Conservation (phyloP, 495 filamentous ascomycete genomes). For the Penicillium arizonense region DNA sequence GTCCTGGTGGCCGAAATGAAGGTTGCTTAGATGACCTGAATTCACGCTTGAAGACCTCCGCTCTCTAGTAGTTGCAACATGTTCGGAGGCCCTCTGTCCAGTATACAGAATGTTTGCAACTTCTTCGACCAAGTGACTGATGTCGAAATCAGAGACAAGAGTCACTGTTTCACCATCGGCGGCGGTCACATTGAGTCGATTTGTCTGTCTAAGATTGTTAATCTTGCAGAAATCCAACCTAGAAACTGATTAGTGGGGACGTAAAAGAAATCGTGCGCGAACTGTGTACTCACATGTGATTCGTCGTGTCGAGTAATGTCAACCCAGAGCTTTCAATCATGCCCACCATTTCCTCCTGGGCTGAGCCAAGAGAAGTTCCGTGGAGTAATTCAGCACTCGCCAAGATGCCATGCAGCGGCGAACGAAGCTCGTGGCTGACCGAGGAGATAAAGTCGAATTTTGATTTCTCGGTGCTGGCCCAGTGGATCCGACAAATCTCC, state of each 20-base stretch:
- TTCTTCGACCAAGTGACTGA: slow-evolving; percentile 55
- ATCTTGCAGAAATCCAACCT: slow-evolving; percentile 57
- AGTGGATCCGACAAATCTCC: slow-evolving; percentile 54
- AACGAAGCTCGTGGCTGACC: slow-evolving; percentile 72
- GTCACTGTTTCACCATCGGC: slow-evolving; percentile 6
- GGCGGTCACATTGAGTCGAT: slow-evolving; percentile 2
- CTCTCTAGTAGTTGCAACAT: not conserved
- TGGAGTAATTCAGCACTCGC: slow-evolving; percentile 64
- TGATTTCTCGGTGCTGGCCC: slow-evolving; percentile 47
- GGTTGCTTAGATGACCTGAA: not conserved
- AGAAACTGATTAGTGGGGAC: not conserved
- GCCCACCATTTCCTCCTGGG: slow-evolving; percentile 56
- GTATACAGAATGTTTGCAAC: slow-evolving; percentile 58
- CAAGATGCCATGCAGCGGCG: slow-evolving; percentile 67
- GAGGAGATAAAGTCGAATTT: slow-evolving; percentile 73
- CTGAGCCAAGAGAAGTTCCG: slow-evolving; percentile 47
- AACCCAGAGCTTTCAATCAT: slow-evolving; percentile 65
- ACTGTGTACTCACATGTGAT: slow-evolving; percentile 47
- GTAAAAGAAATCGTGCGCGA: not conserved
- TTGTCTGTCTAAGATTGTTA: slow-evolving; percentile 34
- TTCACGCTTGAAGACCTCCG: not conserved
- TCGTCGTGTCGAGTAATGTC: slow-evolving; percentile 67
- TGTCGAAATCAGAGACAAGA: slow-evolving; percentile 36
- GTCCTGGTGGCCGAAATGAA: slow-evolving; percentile 5
- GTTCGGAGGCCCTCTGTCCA: slow-evolving; percentile 29